Percentiles rank a stretch among this genome's conserved stretches.
These are phyloP conservation scores for Phytophthora foliorum DNA, from an alignment of 352 stramenopile genomes.

Conservation along the genomic window DNA sequence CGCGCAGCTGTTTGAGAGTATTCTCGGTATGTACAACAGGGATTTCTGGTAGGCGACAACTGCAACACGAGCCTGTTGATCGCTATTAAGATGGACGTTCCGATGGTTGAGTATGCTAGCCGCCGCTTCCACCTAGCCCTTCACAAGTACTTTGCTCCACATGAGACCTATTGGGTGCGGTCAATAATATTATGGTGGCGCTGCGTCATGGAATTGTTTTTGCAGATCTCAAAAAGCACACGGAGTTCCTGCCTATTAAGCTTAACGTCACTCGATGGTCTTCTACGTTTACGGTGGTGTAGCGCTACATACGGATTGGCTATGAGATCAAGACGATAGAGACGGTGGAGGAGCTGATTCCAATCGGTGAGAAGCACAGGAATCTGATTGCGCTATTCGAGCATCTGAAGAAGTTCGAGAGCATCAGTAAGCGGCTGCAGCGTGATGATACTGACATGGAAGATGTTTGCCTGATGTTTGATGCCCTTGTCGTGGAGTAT, in stretches of 20 bases:
- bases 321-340: conserved; percentile 6
- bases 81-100: too few species aligned
- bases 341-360: neutral
- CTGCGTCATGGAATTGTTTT: conserved; percentile 27
- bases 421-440: neutral
- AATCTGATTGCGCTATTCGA: too few species aligned
- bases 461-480: conserved; percentile 12
- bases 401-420: conserved; percentile 13
- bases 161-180: neutral
- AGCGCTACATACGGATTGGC: conserved; percentile 28
- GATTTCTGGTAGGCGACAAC: too few species aligned
- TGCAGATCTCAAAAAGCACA: conserved; percentile 16
- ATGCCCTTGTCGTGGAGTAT: conserved; percentile 6
- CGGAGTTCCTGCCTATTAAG: conserved; percentile 4
- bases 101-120: neutral
- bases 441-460: conserved; percentile 9
- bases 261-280: conserved; percentile 11
- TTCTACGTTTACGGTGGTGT: conserved; percentile 20
- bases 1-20: too few species aligned
- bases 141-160: conserved; percentile 7
- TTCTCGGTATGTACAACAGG: too few species aligned
- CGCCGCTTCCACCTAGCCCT: conserved; percentile 7
- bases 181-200: conserved; percentile 16
- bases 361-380: neutral
- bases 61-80: too few species aligned